A percentile compares a stretch with the other conserved stretches of the same genome.
Conservation (phyloP, 352 stramenopile species). For the Phytophthora ohioensis region DNA sequence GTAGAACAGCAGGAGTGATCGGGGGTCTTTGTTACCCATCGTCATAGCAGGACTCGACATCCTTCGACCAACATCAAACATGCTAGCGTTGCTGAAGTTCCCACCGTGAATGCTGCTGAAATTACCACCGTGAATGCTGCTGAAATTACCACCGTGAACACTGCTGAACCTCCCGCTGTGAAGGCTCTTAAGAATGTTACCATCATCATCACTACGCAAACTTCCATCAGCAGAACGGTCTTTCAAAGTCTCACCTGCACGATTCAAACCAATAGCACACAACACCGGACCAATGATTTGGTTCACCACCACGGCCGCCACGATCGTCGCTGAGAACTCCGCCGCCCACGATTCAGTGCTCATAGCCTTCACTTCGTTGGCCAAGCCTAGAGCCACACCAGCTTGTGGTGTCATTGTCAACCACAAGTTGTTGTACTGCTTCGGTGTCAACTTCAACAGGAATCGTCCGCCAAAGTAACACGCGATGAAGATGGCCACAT, state of each 20-base stretch:
- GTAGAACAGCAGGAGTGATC: conserved; percentile 54
- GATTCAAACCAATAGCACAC: conserved; percentile 61
- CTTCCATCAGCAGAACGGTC: conserved; percentile 27
- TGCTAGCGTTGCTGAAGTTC: conserved; percentile 15
- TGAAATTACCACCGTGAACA: conserved; percentile 7
- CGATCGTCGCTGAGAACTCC: conserved; percentile 70
- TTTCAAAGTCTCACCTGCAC: conserved; percentile 54
- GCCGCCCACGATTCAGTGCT: conserved; percentile 63
- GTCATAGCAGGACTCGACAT: conserved; percentile 21
- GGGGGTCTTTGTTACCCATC: conserved; percentile 48
- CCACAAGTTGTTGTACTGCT: conserved; percentile 80
- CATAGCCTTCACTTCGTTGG: conserved; percentile 66
- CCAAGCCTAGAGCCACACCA: conserved; percentile 67
- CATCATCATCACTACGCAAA: conserved; percentile 9
- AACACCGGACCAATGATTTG: conserved; percentile 74
- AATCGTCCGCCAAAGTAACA: conserved; percentile 69
- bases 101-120: conserved; percentile 13
- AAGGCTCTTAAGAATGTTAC: conserved; percentile 18
- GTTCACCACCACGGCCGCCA: conserved; percentile 73
- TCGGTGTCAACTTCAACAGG: conserved; percentile 59
- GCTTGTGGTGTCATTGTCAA: conserved; percentile 75
- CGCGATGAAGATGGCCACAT: conserved; percentile 67
- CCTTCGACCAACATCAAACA: conserved; percentile 18
- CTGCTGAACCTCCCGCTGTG: conserved; percentile 10
- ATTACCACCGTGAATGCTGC: conserved; percentile 8